These are phyloP conservation scores for Kondoa malvinella DNA, from an alignment of 768 basidiomycete species.

Conservation along the genomic window DNA sequence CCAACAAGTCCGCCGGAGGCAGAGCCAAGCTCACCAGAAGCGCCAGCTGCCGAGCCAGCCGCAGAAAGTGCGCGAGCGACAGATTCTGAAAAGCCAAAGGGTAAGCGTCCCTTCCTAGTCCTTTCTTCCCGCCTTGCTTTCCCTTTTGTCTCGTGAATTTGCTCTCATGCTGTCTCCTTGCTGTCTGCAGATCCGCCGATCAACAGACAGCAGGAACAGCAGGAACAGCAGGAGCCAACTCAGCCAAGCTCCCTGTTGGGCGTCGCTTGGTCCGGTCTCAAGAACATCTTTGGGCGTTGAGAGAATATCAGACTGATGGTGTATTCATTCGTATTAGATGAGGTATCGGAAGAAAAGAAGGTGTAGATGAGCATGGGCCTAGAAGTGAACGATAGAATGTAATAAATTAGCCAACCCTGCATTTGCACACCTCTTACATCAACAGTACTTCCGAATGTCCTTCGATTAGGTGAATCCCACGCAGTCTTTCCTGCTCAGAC, in stretches of 20 bases:
- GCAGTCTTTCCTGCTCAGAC: too few relatives aligned
- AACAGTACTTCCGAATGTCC: too few relatives aligned
- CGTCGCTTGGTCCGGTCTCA: neutral
- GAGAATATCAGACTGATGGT: neutral
- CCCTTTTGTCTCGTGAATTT: neutral
- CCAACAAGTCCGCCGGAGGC: neutral
- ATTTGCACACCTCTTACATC: too few relatives aligned
- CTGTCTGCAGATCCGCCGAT: neutral
- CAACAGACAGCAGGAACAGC: neutral
- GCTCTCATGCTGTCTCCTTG: neutral
- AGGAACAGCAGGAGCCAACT: neutral
- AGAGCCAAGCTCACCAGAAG: neutral
- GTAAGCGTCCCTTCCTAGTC: neutral
- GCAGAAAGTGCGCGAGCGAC: too few relatives aligned
- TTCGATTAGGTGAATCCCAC: too few relatives aligned
- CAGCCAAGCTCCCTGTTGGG: neutral
- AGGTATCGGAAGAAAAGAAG: neutral
- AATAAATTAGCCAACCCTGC: too few relatives aligned
- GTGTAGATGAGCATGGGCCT: too few relatives aligned
- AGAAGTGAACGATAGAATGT: too few relatives aligned
- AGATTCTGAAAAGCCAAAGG: neutral
- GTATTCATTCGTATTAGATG: neutral
- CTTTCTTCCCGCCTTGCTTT: neutral
- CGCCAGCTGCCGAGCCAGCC: neutral
- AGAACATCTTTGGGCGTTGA: neutral